Evolutionary conservation across 2,329 filamentous ascomycete species (phyloP).

Genomic region (Aspergillus viridinutans): DNA sequence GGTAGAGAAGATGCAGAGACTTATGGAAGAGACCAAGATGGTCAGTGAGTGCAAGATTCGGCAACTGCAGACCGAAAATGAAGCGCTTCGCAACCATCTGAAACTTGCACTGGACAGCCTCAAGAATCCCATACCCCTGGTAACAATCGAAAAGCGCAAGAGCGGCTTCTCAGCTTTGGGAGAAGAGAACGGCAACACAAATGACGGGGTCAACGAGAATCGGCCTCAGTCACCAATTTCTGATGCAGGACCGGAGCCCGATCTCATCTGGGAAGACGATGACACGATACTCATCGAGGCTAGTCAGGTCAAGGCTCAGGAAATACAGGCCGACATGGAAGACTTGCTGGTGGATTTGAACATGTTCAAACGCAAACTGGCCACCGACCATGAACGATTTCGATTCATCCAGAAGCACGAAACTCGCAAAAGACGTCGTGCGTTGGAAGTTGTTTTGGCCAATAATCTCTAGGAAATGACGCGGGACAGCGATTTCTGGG

Average conservation of each 20-base stretch:
- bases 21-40: constrained; percentile 91
- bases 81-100: constrained; percentile 80
- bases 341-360: constrained; percentile 74
- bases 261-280: constrained; percentile 47
- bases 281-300: constrained; percentile 48
- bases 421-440: constrained; percentile 27
- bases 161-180: constrained; percentile 42
- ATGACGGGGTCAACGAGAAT: constrained; percentile 42
- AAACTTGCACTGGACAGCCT: constrained; percentile 79
- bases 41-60: constrained; percentile 93
- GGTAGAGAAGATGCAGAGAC: constrained; percentile 82
- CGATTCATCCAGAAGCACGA: constrained; percentile 22
- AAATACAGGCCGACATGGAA: constrained; percentile 81
- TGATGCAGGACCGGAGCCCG: constrained; percentile 28
- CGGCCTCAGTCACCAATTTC: constrained; percentile 24
- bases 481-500: constrained; percentile 1
- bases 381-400: constrained; percentile 60
- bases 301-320: constrained; percentile 45
- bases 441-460: constrained; percentile 24
- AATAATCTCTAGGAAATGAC: constrained; percentile 22
- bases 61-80: constrained; percentile 82
- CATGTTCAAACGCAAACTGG: constrained; percentile 79
- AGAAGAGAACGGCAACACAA: constrained; percentile 58
- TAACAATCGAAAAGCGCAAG: constrained; percentile 29
- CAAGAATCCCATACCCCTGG: constrained; percentile 78